Base-by-base conservation (phyloP, 129 eudicot species). In the Arctium minus region DNA sequence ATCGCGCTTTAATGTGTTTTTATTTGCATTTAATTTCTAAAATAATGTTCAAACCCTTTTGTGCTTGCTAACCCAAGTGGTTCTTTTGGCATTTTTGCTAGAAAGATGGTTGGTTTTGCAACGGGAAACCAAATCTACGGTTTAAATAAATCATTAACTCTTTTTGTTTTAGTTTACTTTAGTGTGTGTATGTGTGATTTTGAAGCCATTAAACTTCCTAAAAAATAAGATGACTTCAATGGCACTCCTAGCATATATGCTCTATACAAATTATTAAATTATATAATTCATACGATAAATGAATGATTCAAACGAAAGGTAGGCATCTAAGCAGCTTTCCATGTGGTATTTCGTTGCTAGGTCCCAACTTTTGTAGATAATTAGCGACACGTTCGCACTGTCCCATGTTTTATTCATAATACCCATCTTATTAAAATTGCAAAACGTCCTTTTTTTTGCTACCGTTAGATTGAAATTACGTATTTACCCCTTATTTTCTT, bases 201-300 rank as follows among this genome's bases (percentile, higher is more conserved):
- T 6, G 74, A 73, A 79, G 70, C 80, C 36, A 33, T 33, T 73
- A 73, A 36, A 46, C 70, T 32, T 84, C 11, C 13, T 53, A 29
- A 72, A 83, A 18, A 38, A 33, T 70, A 37, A 77, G 50, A 38
- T 77, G 46, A 84, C 87, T 84, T 84, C 70, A 84, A 36, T 9
- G 46, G 44, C 80, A 84, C 87, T 84, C 70, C 79, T 79, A 42
- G 80, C 60, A 79, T 75, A 40, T 79, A 79, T 73, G 62, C 73
- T 84, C 75, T 40, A 42, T 67, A 84, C 56, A 72, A 31, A 35
- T 42, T 56, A 37, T 31, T 65, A 78, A 81, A 15, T 22, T 33
- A 37, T 71, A 46, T 36, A 36, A 38, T 38, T 42, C 12, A 44
- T 35, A 44, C 1, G 70, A 44, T 38, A 32, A 44, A 67, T n/a